Conservation (phyloP, 768 basidiomycete genomes). For the Stropharia rugosoannulata region DNA sequence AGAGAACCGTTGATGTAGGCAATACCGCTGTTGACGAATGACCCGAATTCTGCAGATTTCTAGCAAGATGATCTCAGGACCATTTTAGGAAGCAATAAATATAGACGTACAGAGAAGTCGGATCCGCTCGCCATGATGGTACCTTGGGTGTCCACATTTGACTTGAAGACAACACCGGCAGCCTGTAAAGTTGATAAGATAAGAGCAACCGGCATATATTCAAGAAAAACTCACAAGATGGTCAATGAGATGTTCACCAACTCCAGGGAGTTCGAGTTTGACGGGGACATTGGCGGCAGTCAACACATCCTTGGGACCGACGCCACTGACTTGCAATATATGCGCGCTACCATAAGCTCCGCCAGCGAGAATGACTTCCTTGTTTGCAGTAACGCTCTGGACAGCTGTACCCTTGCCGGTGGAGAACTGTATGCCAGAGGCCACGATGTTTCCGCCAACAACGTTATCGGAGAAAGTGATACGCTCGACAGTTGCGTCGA, state of each 20-base stretch:
- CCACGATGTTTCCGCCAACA: constrained; percentile 37
- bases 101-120: constrained; percentile 24
- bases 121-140: constrained; percentile 22
- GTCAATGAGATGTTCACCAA: constrained; percentile 61
- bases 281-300: constrained; percentile 42
- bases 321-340: constrained; percentile 54
- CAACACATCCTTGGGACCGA: constrained; percentile 56
- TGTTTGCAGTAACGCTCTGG: constrained; percentile 50
- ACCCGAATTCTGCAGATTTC: constrained; percentile 41
- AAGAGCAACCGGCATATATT: background rate
- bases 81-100: background rate
- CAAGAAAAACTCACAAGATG: constrained; percentile 28
- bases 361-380: constrained; percentile 58
- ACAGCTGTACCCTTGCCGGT: constrained; percentile 24
- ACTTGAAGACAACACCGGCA: constrained; percentile 20
- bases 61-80: constrained; percentile 6
- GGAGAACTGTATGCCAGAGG: constrained; percentile 40
- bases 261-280: constrained; percentile 51
- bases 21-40: constrained; percentile 65
- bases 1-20: constrained; percentile 57
- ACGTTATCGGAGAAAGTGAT: constrained; percentile 48
- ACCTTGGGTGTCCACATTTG: constrained; percentile 26
- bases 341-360: constrained; percentile 55
- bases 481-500: constrained; percentile 58
- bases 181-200: constrained; percentile 12